These are phyloP conservation scores for Hordeum pubiflorum DNA, from an alignment of 202 grass and related monocot species.

Conservation along the genomic window DNA sequence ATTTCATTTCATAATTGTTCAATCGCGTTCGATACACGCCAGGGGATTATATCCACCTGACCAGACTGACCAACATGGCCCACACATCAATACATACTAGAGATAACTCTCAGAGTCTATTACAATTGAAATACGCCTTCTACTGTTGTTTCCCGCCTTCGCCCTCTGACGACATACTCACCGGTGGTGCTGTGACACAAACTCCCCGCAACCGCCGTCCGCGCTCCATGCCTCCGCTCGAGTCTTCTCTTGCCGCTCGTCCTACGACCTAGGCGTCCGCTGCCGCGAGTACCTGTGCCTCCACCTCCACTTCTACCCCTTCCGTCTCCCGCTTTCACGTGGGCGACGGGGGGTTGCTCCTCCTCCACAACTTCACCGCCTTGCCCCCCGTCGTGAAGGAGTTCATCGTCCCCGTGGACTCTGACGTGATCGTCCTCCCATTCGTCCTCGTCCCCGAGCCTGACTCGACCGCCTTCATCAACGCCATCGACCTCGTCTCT, in stretches of 20 bases:
- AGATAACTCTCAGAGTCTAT: too few species aligned
- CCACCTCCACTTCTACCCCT: conserved; percentile 92
- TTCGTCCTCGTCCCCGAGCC: conserved; percentile 62
- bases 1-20: too few species aligned
- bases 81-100: too few species aligned
- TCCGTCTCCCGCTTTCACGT: conserved; percentile 68
- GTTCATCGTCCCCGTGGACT: conserved; percentile 53
- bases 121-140: too few species aligned
- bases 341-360: conserved; percentile 24
- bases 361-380: conserved; percentile 71
- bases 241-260: conserved; percentile 60
- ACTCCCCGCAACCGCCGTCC: too few species aligned
- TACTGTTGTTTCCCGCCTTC: too few species aligned
- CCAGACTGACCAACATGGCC: too few species aligned
- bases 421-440: conserved; percentile 56
- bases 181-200: too few species aligned
- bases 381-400: conserved; percentile 55
- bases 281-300: conserved; percentile 53
- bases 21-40: too few species aligned
- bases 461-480: conserved; percentile 61
- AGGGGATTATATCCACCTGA: too few species aligned
- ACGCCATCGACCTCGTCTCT: conserved; percentile 81
- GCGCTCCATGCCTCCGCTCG: conserved; percentile 57
- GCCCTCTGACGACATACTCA: too few species aligned
- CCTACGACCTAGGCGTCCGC: conserved; percentile 64